phyloP scores from a whole-genome alignment of 306 rosid genomes.

The Castanopsis chinensis region DNA sequence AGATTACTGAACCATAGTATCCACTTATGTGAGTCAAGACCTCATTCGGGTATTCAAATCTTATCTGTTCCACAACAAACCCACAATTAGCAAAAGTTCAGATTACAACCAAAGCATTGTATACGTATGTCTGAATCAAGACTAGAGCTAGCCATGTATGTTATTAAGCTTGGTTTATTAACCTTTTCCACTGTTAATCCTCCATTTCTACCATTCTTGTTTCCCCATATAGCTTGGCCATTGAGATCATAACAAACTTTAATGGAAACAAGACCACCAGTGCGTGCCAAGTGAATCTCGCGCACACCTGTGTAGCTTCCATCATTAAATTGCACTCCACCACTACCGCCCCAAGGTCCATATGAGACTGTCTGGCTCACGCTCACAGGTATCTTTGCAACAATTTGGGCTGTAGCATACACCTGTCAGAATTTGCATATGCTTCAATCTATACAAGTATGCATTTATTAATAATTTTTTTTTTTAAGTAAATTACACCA shows the following conservation, averaged over 20 bases:
- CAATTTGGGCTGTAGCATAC: slow-evolving; percentile 23
- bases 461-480: too few relatives aligned
- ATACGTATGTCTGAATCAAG: too few relatives aligned
- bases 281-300: slow-evolving; percentile 68
- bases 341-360: slow-evolving; percentile 89
- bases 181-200: slow-evolving; percentile 81
- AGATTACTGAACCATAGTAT: slow-evolving; percentile 58
- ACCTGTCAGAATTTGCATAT: slow-evolving; percentile 12
- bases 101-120: too few relatives aligned
- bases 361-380: slow-evolving; percentile 32
- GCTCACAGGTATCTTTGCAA: slow-evolving; percentile 46
- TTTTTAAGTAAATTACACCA: too few relatives aligned
- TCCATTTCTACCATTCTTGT: slow-evolving; percentile 71
- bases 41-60: slow-evolving; percentile 70
- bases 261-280: slow-evolving; percentile 64
- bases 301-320: slow-evolving; percentile 61
- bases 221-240: slow-evolving; percentile 67
- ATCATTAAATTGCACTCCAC: slow-evolving; percentile 69
- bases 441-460: too few relatives aligned
- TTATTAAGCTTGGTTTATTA: not conserved
- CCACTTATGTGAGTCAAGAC: slow-evolving; percentile 79
- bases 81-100: not conserved
- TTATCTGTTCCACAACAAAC: slow-evolving; percentile 43
- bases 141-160: too few relatives aligned
- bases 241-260: slow-evolving; percentile 60